These are phyloP conservation scores for Xylaria longipes DNA, from an alignment of 495 filamentous ascomycete genomes.

Conservation along the genomic window DNA sequence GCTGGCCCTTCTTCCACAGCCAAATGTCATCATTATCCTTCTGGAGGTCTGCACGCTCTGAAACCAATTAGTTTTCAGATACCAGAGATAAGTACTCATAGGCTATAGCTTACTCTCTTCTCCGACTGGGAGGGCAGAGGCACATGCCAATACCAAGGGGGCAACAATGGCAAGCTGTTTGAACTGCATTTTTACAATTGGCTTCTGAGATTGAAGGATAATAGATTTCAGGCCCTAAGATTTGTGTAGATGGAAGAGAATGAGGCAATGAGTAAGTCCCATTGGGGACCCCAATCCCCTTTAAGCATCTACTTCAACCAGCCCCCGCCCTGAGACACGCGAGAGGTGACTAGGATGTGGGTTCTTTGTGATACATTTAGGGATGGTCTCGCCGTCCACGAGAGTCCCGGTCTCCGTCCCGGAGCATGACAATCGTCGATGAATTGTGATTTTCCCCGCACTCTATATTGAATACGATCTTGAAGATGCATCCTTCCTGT, in stretches of 20 bases:
- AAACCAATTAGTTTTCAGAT: background rate
- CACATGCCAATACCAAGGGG: slow-evolving; percentile 10
- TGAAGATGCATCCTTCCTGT: background rate
- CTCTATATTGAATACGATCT: slow-evolving; percentile 6
- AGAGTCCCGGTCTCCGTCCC: no score
- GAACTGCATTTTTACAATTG: slow-evolving; percentile 9
- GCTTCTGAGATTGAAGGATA: background rate
- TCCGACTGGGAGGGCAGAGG: slow-evolving; percentile 15
- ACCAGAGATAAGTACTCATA: background rate
- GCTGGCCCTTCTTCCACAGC: slow-evolving; percentile 32
- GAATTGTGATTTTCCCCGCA: slow-evolving; percentile 5
- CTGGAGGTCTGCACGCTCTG: slow-evolving; percentile 10
- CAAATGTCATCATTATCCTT: slow-evolving; percentile 41
- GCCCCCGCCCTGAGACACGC: background rate
- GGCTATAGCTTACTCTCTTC: slow-evolving; percentile 3
- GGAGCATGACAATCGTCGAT: background rate
- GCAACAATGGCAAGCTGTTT: slow-evolving; percentile 15
- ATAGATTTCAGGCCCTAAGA: background rate
- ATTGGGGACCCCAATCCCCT: background rate
- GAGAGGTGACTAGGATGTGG: background rate
- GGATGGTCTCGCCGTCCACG: background rate
- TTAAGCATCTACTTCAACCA: background rate
- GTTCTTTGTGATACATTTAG: background rate
- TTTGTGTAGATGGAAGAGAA: background rate
- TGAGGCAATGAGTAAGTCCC: background rate